Evolutionary conservation across 1,139 yeast species (phyloP), one percentile per base, ranked within the genome.

Genomic region (Protomyces macrosporus): DNA sequence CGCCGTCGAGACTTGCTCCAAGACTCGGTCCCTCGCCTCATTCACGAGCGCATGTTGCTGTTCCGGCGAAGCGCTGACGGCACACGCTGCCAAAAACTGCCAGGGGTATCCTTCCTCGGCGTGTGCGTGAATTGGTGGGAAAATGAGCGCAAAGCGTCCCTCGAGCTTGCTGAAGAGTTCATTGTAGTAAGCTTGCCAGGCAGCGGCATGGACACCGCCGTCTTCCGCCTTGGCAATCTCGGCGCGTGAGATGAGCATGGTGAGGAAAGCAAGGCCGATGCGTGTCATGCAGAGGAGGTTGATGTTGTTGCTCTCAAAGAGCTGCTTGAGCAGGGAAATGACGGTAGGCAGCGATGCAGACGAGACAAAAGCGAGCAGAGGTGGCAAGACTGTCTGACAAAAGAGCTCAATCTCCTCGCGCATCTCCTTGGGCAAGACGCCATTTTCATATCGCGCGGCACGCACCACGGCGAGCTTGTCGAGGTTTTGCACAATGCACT

Each of bases 1-100:
- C 23, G 97, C 95, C 69, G 86, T 82, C 67, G 81, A 83, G 84
- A 91, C 89, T 10, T 90, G 88, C 45, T 95, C 95, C 72, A 93
- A 91, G 68, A 93, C 91, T 75, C 89, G 91, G 72, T 89, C 95
- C 76, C 98, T 54, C 32, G 90, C 93, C 74, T 91, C 97, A 75
- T 90, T 98, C 60, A 93, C 96, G 71, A 93, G 87, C 68, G 90
- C 85, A 77, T 97, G 84, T 80, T 93, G 98, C 75, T 91, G 97
- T 71, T 87, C 90, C 71, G 91, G 81, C 74, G 88, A 87, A 70
- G 98, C 97, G 67, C 97, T 95, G 68, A 93, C 80, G 0, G 98
- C 95, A 67, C 93, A 81, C 12, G 97, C 88, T 45, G 98, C 98
- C 76, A 93, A 82, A 73, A 93, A 91, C 77, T 93, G 98, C 98